Evolutionary conservation across 192 early-diverging fungal species (phyloP), one percentile per base, ranked within the genome.

Genomic region (Anaeromyces robustus): DNA sequence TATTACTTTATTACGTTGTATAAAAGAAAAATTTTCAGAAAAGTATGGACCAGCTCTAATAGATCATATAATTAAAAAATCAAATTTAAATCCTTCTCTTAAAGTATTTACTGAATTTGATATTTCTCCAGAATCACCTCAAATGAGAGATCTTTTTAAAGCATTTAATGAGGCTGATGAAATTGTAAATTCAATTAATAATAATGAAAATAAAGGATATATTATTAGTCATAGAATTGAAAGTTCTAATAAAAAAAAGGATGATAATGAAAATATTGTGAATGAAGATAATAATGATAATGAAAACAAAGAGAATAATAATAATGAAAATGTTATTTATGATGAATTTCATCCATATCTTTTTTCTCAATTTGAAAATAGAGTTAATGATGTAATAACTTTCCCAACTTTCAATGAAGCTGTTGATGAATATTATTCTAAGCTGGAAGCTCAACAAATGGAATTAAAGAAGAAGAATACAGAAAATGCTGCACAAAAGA

Each of bases 361-460:
- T 32, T 85, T 86, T 52, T 13, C 79, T 16, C 86, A 89, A 52
- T 83, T 87, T 37, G 39, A 26, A 17, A 29, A 77, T 81, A 19
- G 29, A 30, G 29, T 19, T 29, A 3, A 31, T 34, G 11, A 81
- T 32, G 77, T 30, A 26, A 28, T 30, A 77, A 37, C 30, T 1
- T 26, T 78, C 29, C 77, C 30, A 68, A 14, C 91, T 13, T 98
- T 98, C 88, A 90, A 95, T 82, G 87, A 90, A 31, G 89, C 93
- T 0, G 96, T 95, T 0, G 97, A 99, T 80, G 93, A 95, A 82
- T 99, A 94, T 85, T 98, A 94, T 83, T 96, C 96, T 0, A 90
- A 94, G 30, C 87, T 96, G 30, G 97, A 99, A 84, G 87, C 93
- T 12, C 96, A 97, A 83, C 90, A 90, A 81, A 86, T 97, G 26